Evolutionary conservation across 2,329 filamentous ascomycete genomes (phyloP).

Genomic region (Neurospora sp.): DNA sequence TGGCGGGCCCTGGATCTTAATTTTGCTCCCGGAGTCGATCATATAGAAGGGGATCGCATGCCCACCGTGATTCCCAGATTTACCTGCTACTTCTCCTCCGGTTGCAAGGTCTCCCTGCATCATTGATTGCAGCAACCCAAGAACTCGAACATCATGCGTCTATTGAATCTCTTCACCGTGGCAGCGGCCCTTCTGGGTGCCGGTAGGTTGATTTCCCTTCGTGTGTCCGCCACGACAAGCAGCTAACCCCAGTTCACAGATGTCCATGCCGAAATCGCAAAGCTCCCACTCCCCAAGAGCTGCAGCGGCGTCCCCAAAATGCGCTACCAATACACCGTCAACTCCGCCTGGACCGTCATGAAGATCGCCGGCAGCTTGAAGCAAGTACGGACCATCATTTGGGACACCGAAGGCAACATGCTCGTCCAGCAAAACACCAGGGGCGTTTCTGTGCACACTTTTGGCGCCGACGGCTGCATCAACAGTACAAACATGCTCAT

Average conservation of each 20-base stretch:
- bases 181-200: constrained; percentile 11
- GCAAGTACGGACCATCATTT: constrained; percentile 26
- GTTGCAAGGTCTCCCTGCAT: not conserved
- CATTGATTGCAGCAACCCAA: not conserved
- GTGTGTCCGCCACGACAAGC: not conserved
- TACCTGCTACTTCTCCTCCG: not conserved
- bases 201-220: constrained; percentile 4
- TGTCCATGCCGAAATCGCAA: constrained; percentile 8
- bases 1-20: not conserved
- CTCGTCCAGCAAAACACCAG: constrained; percentile 26
- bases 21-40: not conserved
- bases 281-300: constrained; percentile 23
- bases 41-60: not conserved
- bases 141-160: constrained; percentile 9
- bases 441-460: constrained; percentile 30
- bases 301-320: constrained; percentile 25
- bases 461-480: constrained; percentile 30
- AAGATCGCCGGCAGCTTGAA: constrained; percentile 29
- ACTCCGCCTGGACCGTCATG: constrained; percentile 27
- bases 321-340: constrained; percentile 24
- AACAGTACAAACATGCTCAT: constrained; percentile 28
- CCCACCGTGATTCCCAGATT: not conserved
- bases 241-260: constrained; percentile 4
- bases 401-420: constrained; percentile 28
- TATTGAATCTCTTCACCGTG: constrained; percentile 5